Base-by-base conservation (phyloP, 352 stramenopile genomes). In the Phytophthora pisi region DNA sequence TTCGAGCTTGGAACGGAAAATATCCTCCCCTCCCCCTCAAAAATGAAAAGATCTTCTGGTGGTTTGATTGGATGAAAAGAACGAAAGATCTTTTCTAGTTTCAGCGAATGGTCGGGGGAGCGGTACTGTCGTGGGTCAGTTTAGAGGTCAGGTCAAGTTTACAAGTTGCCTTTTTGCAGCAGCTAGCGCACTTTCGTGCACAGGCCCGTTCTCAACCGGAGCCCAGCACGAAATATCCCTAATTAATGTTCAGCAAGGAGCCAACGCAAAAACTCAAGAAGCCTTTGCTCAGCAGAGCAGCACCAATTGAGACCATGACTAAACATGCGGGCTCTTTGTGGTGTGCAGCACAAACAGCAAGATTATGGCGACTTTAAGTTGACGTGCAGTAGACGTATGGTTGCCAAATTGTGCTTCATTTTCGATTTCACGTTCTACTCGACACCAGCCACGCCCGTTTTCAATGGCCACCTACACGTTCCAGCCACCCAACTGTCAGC, bases 11-110 rank as follows among this genome's bases (percentile, higher is more conserved):
- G 54, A 67, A 64, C 18, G 30, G 50, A 53, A 72, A 64, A 69
- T 72, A 75, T 72, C 55, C 66, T 66, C 65, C 64, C 61, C 52
- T 60, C 46, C 61, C 56, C 38, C 38, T 54, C 18, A 45, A 65
- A 31, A 46, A 5, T 31, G 20, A 18, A 31, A 38, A 31, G 55
- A 62, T 53, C 24, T 53, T 26, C 2, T 7, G 26, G 42, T 7
- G n/a, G 11, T 49, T 15, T 23, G 5, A 49, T 49, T 49, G 42
- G 42, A 0, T 49, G 8, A 49, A 46, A 49, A 11, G 16, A 16
- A 6, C 4, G 7, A 49, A 49, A 49, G 42, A 49, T 49, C 42
- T 49, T 49, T 53, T 18, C 18, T 13, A 34, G 9, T 62, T 46
- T 54, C 18, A 36, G 31, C 55, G 40, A 62, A 62, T 62, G 23